phyloP scores from a whole-genome alignment of 2,329 filamentous ascomycete genomes.

The Epichloe aotearoae region DNA sequence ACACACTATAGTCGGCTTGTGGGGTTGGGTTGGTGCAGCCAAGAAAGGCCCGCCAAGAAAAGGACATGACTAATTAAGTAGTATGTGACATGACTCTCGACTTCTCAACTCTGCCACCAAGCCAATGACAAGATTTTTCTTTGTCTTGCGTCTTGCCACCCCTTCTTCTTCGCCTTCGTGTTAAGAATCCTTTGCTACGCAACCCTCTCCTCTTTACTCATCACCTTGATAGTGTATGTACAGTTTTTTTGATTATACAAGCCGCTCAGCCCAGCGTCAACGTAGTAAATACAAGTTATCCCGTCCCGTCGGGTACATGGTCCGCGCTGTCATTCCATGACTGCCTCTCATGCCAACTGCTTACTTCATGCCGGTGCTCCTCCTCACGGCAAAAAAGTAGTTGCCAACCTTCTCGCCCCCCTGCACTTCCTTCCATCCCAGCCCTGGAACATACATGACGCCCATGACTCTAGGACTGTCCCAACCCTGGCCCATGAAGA shows the following conservation, averaged over 20 bases:
- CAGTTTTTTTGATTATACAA: neutral
- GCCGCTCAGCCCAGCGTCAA: neutral
- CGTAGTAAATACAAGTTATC: neutral
- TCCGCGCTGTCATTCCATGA: neutral
- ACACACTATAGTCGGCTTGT: no score
- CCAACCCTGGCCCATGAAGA: constrained; percentile 45
- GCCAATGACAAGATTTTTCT: no score
- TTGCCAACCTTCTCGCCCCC: constrained; percentile 79
- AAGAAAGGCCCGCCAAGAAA: no score
- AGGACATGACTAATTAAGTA: no score
- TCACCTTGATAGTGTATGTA: neutral
- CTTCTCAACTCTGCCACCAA: no score
- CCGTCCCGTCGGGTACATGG: neutral
- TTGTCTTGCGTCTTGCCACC: no score
- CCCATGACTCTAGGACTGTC: constrained; percentile 53
- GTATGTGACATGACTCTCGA: no score
- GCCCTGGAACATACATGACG: constrained; percentile 76
- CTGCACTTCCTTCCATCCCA: constrained; percentile 76
- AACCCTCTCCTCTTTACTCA: no score
- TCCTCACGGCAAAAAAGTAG: constrained; percentile 88
- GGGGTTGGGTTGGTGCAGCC: no score
- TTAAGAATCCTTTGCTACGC: no score
- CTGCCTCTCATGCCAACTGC: neutral
- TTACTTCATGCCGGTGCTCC: constrained; percentile 9
- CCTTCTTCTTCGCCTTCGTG: no score